A percentile compares a stretch with the other conserved stretches of the same genome.
Evolutionary conservation across 306 rosid genomes (phyloP).

Genomic region (Urtica urens): DNA sequence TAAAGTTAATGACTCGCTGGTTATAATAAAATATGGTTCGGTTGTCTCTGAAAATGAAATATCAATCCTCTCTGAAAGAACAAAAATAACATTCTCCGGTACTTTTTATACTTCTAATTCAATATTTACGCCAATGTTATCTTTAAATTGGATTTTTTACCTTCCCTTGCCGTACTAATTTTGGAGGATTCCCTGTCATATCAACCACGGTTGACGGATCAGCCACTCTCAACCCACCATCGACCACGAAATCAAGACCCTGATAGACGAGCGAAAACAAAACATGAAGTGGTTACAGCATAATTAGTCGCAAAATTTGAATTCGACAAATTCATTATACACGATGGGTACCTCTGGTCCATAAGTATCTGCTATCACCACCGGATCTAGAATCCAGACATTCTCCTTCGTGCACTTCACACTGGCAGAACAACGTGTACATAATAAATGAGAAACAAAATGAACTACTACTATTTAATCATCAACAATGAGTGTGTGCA

Average conservation of each 20-base stretch:
- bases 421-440: conserved; percentile 29
- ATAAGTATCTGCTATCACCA: conserved; percentile 68
- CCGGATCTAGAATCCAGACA: conserved; percentile 86
- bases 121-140: too few relatives aligned
- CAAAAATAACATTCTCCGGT: too few relatives aligned
- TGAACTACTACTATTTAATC: not conserved
- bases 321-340: conserved; percentile 7
- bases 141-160: conserved; percentile 19
- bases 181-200: conserved; percentile 71
- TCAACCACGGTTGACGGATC: conserved; percentile 93
- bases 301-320: not conserved
- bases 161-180: conserved; percentile 78
- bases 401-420: conserved; percentile 61
- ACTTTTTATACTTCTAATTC: too few relatives aligned
- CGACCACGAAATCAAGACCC: conserved; percentile 96
- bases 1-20: too few relatives aligned
- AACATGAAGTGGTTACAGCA: not conserved
- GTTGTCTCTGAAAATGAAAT: not conserved
- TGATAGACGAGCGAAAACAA: conserved; percentile 8
- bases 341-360: conserved; percentile 83
- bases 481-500: not conserved
- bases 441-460: conserved; percentile 5
- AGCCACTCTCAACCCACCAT: conserved; percentile 82
- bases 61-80: not conserved
- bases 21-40: too few relatives aligned